Evolutionary conservation across 495 filamentous ascomycete genomes (phyloP).

Genomic region (Daldinia childiae): DNA sequence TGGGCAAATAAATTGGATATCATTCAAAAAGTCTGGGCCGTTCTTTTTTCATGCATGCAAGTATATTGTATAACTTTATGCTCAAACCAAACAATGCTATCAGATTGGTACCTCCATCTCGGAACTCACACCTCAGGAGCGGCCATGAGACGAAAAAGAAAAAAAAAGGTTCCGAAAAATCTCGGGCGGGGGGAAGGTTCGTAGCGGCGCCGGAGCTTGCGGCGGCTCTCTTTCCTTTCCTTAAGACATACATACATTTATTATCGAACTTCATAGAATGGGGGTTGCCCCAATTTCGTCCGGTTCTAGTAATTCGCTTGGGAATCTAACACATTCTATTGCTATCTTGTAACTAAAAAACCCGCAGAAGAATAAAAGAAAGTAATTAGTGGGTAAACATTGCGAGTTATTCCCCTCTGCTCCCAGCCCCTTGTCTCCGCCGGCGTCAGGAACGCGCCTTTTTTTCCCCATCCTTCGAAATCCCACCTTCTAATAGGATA

Average conservation of each 20-base stretch:
- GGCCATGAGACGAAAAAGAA: neutral
- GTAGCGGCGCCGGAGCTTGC: slow-evolving; percentile 27
- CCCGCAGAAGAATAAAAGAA: neutral
- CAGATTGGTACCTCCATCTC: neutral
- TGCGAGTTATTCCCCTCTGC: slow-evolving; percentile 16
- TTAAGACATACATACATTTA: neutral
- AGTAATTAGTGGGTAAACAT: slow-evolving; percentile 8
- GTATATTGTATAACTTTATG: neutral
- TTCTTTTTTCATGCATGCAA: neutral
- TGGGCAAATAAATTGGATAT: neutral
- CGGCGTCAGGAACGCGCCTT: slow-evolving; percentile 27
- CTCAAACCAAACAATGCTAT: neutral
- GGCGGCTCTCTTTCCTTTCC: slow-evolving; percentile 19
- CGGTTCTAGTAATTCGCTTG: slow-evolving; percentile 24
- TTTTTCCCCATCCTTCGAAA: slow-evolving; percentile 6
- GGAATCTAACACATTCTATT: too few relatives aligned
- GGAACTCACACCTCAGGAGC: slow-evolving; percentile 18
- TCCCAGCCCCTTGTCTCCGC: slow-evolving; percentile 21
- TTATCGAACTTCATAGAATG: slow-evolving; percentile 22
- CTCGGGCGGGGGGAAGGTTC: slow-evolving; percentile 2
- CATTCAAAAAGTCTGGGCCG: neutral
- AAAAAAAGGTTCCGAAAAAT: neutral
- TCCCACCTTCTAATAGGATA: slow-evolving; percentile 10
- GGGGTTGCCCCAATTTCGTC: slow-evolving; percentile 24
- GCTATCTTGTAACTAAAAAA: slow-evolving; percentile 5